Base-by-base conservation (phyloP, 768 basidiomycete genomes). In the Holtermannia corniformis region DNA sequence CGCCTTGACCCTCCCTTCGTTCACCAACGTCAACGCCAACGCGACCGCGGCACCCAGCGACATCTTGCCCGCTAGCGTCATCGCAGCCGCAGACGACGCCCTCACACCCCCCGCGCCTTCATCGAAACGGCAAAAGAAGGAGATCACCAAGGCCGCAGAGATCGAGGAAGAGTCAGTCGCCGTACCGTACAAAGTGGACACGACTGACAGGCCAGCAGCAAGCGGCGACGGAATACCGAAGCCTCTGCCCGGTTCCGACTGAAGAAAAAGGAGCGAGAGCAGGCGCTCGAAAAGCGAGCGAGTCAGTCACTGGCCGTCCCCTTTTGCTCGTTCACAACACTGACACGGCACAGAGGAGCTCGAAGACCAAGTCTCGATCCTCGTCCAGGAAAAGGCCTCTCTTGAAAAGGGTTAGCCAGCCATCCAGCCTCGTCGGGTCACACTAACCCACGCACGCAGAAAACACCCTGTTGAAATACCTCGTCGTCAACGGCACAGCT, bases 251-350 rank as follows among this genome's bases (percentile, higher is more conserved):
- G 70, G 48, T 72, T 72, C 59, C 58, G 70, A 50, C 58, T 65
- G 45, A 72, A 72, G 62, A 72, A 72, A 63, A 72, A 72, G 65
- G 70, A 72, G 58, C 51, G 70, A 41, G 70, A 72, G 45, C 67
- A 70, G 49, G 62, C 63, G 0, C 21, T 72, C 1, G 70, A 72
- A 45, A 44, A 51, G 40, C 54, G 63, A 57, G 62, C 62, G 4
- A 68, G 63, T 62, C 41, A 13, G 61, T 64, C 4, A 28, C n/a
- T n/a, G n/a, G n/a, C n/a, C n/a, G n/a, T n/a, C n/a, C n/a, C n/a
- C 7, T 27, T 24, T 44, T 10, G 16, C 22, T 24, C 26, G 7
- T 3, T 46, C 5, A 42, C 24, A 22, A 41, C 4, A 12, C n/a
- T 47, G n/a, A 41, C 10, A 13, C 14, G 16, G 11, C 37, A 22